Base-by-base conservation (phyloP, 2,329 filamentous ascomycete genomes). In the Monascus ruber region DNA sequence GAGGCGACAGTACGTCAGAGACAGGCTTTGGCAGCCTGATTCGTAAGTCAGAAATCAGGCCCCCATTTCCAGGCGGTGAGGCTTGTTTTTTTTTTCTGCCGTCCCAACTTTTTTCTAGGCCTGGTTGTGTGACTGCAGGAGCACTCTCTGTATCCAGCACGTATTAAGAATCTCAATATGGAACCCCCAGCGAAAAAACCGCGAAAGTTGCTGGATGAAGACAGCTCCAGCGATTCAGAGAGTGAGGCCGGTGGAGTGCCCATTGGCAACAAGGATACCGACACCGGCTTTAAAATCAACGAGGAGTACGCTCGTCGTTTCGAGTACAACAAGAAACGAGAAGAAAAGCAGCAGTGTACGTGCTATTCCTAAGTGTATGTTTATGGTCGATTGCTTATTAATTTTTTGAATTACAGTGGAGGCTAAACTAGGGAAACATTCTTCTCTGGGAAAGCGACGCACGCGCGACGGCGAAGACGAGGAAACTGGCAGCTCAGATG, bases 291-390 rank as follows among this genome's bases (percentile, higher is more conserved):
- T 59, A 87, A 83, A 59, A 81, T 98, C 63, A 96, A 98, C 63
- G 72, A 87, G 59, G 85, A 93, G 38, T 98, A 81, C 61, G 91
- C 91, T 33, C 78, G 76, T 50, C 75, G 85, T 32, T 96, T 94
- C 53, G 91, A 98, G 62, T 76, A 96, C 66, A 98, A 98, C 68
- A 95, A 96, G 70, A 94, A 94, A 68, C 77, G 89, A 42, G 88
- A 94, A 58, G 91, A 98, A 60, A 69, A 79, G 47, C 81, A 87
- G 64, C 55, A 58, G 44, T 47, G 58, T 63, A 59, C 45, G 55
- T 50, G 11, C 42, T 27, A 5, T 31, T 27, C 6, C 9, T 34
- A 4, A n/a, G n/a, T 11, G 2, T 17, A 27, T 35, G 4, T 32
- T 29, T 2, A 9, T 11, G 39, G 40, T 7, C 2, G 11, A 8